A percentile compares a stretch with the other conserved stretches of the same genome.
These are phyloP conservation scores for Candida succiphila DNA, from an alignment of 805 yeast genomes.

Conservation along the genomic window DNA sequence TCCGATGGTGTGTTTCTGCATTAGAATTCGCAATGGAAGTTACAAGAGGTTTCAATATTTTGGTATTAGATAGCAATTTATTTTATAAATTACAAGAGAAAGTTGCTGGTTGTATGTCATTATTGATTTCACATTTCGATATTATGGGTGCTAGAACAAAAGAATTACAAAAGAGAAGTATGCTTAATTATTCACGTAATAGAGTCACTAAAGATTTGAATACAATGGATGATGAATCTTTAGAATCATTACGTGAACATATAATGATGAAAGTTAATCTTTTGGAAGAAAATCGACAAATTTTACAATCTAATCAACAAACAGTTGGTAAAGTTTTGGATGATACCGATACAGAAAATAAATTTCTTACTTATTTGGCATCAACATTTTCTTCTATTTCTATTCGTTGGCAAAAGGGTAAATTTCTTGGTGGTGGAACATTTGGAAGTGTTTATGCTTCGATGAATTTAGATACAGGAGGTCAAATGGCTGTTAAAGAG, in stretches of 20 bases:
- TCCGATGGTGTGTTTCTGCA: constrained; percentile 94
- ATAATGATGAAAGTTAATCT: constrained; percentile 54
- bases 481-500: constrained; percentile 94
- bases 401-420: constrained; percentile 95
- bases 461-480: constrained; percentile 88
- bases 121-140: constrained; percentile 90
- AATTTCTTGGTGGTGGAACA: constrained; percentile 88
- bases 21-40: constrained; percentile 93
- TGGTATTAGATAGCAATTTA: constrained; percentile 69
- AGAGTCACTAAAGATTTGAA: constrained; percentile 37
- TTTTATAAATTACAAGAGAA: constrained; percentile 63
- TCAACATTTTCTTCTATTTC: constrained; percentile 84
- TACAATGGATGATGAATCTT: constrained; percentile 41
- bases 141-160: constrained; percentile 96
- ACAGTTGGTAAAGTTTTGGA: constrained; percentile 84
- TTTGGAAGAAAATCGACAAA: constrained; percentile 49
- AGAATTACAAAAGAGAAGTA: constrained; percentile 48
- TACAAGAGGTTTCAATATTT: constrained; percentile 82
- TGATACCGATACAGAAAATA: constrained; percentile 78
- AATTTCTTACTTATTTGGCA: constrained; percentile 76
- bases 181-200: constrained; percentile 36
- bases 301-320: constrained; percentile 31
- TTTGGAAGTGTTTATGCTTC: constrained; percentile 94
- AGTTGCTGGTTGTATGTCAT: constrained; percentile 91
- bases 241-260: constrained; percentile 53